Base-by-base conservation (phyloP, 1,284 basidiomycete genomes). In the Ceratobasidium sp. region DNA sequence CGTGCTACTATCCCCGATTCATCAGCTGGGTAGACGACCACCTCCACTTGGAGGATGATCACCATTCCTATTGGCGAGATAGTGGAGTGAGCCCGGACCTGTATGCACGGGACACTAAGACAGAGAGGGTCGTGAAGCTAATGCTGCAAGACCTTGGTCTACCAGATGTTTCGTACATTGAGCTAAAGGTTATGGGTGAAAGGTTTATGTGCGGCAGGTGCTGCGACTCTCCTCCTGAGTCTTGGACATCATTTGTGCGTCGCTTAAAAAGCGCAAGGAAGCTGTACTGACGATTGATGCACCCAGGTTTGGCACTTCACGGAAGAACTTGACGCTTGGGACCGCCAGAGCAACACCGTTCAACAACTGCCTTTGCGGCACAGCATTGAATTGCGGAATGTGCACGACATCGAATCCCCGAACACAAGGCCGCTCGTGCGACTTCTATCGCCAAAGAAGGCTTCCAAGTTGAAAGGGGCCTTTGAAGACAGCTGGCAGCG, bases 131-230 rank as follows among this genome's bases (percentile, higher is more conserved):
- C n/a, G 65, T 48, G n/a, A 46, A 67, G 28, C n/a, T 2, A 10
- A 46, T 67, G 65, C 46, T 67, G 5, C 42, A 17, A 42, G 65
- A 48, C 6, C 20, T 67, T 3, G 23, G 28, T 4, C 48, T 67
- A 46, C 65, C 42, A 33, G 44, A 67, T 17, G 65, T 33, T 5
- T 38, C 65, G 3, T 23, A 48, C 17, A 48, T 67, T 17, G 65
- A 67, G 42, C 46, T 67, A 3, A 10, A 52, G 6, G 44, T 33
- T 1, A 46, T 67, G 42, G 26, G 44, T 23, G 15, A 44, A 4
- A 28, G 42, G 17, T 67, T 67, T 28, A 42, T 48, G 23, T 67
- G 65, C 65, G 65, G 46, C 12, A n/a, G 65, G n/a, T 67, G 65
- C 65, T 17, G 6, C 26, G 65, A 62, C 20, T 6, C 6, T 33